Conservation (phyloP, 805 yeast species). For the Candida lessepsii region DNA sequence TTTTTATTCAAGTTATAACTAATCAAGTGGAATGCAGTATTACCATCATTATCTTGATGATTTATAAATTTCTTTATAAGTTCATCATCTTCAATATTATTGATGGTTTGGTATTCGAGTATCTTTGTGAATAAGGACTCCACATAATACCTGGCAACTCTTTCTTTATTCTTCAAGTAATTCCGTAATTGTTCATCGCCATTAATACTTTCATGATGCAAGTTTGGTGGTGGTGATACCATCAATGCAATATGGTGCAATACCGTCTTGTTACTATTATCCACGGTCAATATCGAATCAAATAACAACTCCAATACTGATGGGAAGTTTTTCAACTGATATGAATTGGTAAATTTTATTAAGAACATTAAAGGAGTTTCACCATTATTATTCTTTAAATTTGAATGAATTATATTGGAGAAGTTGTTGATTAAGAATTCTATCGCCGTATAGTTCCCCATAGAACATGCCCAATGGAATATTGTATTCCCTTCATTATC, state of each 20-base stretch:
- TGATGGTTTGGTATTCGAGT: slow-evolving; percentile 22
- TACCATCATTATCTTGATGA: slow-evolving; percentile 90
- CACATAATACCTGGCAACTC: slow-evolving; percentile 39
- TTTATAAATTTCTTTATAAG: slow-evolving; percentile 58
- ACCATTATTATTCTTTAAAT: slow-evolving; percentile 75
- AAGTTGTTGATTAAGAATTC: slow-evolving; percentile 61
- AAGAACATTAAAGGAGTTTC: slow-evolving; percentile 72
- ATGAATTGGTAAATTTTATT: slow-evolving; percentile 41
- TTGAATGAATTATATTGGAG: slow-evolving; percentile 62
- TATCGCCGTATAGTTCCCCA: slow-evolving; percentile 74
- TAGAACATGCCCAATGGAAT: slow-evolving; percentile 92
- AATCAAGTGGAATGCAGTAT: slow-evolving; percentile 90
- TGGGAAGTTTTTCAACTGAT: slow-evolving; percentile 37
- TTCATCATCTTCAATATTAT: slow-evolving; percentile 19
- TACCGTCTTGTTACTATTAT: slow-evolving; percentile 39
- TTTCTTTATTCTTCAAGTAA: slow-evolving; percentile 30
- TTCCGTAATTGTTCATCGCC: slow-evolving; percentile 15
- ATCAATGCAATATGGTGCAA: slow-evolving; percentile 41
- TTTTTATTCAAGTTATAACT: slow-evolving; percentile 71
- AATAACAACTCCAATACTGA: slow-evolving; percentile 31
- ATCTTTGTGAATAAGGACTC: slow-evolving; percentile 36
- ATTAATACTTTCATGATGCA: slow-evolving; percentile 12
- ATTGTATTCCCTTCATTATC: slow-evolving; percentile 94
- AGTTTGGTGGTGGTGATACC: slow-evolving; percentile 17
- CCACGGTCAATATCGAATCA: slow-evolving; percentile 38